Evolutionary conservation across 2,329 filamentous ascomycete genomes (phyloP).

Genomic region (Colletotrichum eleusines): DNA sequence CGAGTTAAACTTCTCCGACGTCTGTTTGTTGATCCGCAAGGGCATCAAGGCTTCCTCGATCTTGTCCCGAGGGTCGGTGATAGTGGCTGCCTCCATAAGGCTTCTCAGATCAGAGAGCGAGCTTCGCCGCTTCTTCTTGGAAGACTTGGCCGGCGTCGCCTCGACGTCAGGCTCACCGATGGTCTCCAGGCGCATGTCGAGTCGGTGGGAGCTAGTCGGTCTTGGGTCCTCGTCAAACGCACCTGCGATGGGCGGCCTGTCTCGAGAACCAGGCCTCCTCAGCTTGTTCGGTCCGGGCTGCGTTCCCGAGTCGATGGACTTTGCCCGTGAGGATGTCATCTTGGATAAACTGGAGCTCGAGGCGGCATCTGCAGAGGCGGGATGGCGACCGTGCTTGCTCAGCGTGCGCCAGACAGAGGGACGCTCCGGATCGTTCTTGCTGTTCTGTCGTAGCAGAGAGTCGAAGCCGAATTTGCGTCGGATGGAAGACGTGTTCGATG

Average conservation of each 20-base stretch:
- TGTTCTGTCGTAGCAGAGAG: conserved; percentile 80
- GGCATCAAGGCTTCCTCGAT: conserved; percentile 58
- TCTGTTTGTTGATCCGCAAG: conserved; percentile 65
- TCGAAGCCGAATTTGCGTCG: conserved; percentile 87
- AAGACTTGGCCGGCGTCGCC: conserved; percentile 51
- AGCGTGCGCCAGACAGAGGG: conserved; percentile 87
- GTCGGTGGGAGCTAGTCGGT: conserved; percentile 68
- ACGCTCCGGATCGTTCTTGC: conserved; percentile 78
- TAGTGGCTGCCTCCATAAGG: conserved; percentile 72
- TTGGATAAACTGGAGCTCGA: conserved; percentile 75
- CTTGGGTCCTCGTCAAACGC: conserved; percentile 71
- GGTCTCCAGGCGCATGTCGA: conserved; percentile 68
- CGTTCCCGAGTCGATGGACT: conserved; percentile 79
- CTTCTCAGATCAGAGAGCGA: conserved; percentile 88
- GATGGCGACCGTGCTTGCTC: conserved; percentile 80
- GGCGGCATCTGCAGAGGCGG: conserved; percentile 69
- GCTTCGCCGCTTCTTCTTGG: conserved; percentile 86
- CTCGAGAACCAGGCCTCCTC: conserved; percentile 67
- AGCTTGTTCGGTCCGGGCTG: conserved; percentile 61
- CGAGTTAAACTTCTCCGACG: conserved; percentile 70
- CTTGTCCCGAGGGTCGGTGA: conserved; percentile 57
- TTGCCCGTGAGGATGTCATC: conserved; percentile 73
- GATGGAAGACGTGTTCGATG: conserved; percentile 88
- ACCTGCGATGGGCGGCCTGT: conserved; percentile 71
- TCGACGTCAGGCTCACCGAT: conserved; percentile 68